Base-by-base conservation (phyloP, 2,329 filamentous ascomycete genomes). In the Capronia epimyces region DNA sequence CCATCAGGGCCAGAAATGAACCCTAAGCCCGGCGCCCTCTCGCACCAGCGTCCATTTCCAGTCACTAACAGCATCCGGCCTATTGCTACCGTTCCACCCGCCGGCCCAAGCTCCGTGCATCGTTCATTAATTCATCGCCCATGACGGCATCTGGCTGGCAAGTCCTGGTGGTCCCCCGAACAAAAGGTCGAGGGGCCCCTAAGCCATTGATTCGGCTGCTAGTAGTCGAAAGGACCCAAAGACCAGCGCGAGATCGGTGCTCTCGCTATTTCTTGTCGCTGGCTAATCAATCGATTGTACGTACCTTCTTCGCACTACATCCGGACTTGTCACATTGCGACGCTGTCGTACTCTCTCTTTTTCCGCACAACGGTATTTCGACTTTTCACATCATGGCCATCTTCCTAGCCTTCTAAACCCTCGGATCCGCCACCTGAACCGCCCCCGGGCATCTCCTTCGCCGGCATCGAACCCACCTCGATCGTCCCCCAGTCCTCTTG, bases 191-290 rank as follows among this genome's bases (percentile, higher is more conserved):
- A 18, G 34, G 15, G 3, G n/a, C n/a, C n/a, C n/a, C n/a, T 34
- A 6, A 15, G 15, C n/a, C 6, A 15, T 37, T 18, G 20, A 18
- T 37, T 37, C 34, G 34, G 18, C 34, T 37, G 34, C 24, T 27
- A 43, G 15, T 21, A 18, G 5, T 12, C 8, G 24, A 43, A 21
- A n/a, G 22, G n/a, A 9, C 25, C 24, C 41, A 43, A 31, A 25
- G 24, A 32, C 24, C 41, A 43, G 25, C 41, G 41, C 41, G 41
- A 32, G 41, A 43, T 43, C 41, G 41, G 41, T 29, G 41, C 41
- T 16, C 41, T 43, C 10, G 24, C 25, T 25, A 25, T 31, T 29
- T 22, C 21, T 13, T 8, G 20, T 5, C 13, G n/a, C n/a, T 16
- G 41, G 25, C 41, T 43, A 18, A 43, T 31, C 9, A 42, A 9